These are phyloP conservation scores for Avena atlantica DNA, from an alignment of 176 grass and related monocot species.

Conservation along the genomic window DNA sequence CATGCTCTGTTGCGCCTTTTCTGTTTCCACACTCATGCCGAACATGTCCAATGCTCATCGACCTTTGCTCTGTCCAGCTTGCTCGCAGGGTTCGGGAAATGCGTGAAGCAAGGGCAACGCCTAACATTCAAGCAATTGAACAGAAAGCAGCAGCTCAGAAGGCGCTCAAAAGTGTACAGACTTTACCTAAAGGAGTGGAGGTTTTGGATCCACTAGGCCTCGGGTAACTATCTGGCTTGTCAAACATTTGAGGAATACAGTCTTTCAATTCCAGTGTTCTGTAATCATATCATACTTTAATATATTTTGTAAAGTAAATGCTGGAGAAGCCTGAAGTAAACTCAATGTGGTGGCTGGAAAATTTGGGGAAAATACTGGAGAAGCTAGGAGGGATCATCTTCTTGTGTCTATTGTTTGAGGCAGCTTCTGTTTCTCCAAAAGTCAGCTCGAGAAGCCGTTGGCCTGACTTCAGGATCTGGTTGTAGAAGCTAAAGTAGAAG, in stretches of 20 bases:
- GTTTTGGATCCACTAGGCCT: slow-evolving; percentile 98
- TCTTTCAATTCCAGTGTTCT: neutral
- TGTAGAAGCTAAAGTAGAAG: slow-evolving; percentile 36
- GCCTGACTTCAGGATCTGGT: neutral
- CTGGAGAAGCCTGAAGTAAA: slow-evolving; percentile 11
- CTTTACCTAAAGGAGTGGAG: slow-evolving; percentile 95
- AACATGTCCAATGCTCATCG: slow-evolving; percentile 29
- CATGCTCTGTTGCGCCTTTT: slow-evolving; percentile 6
- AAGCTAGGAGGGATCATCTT: slow-evolving; percentile 21
- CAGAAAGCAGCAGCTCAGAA: slow-evolving; percentile 77
- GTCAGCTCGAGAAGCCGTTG: neutral
- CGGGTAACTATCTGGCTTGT: slow-evolving; percentile 68
- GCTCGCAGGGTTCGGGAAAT: slow-evolving; percentile 93
- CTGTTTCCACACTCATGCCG: slow-evolving; percentile 34
- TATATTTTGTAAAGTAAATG: slow-evolving; percentile 25
- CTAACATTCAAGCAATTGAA: slow-evolving; percentile 70
- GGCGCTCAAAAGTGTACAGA: slow-evolving; percentile 74
- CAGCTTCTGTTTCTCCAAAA: slow-evolving; percentile 27
- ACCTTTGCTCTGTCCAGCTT: slow-evolving; percentile 64
- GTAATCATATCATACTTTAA: slow-evolving; percentile 6
- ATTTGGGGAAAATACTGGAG: neutral
- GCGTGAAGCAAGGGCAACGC: slow-evolving; percentile 88
- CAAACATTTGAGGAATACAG: slow-evolving; percentile 17
- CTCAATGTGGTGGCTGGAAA: neutral
- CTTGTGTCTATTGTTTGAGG: slow-evolving; percentile 1